phyloP scores from a whole-genome alignment of 2,329 filamentous ascomycete genomes.

The Furcasterigmium furcatum region DNA sequence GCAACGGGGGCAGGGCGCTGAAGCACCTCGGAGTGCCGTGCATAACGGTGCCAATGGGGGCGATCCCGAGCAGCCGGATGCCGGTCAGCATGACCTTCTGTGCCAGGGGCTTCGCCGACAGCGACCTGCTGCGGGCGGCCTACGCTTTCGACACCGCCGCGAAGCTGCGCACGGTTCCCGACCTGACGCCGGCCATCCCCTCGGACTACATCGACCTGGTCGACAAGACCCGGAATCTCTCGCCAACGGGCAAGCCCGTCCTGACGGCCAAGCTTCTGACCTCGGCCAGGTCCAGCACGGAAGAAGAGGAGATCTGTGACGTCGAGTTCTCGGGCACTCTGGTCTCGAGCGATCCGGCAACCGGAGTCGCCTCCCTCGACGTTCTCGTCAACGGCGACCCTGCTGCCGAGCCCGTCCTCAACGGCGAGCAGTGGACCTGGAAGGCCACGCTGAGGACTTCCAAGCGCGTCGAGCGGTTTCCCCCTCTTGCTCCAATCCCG shows the following conservation, averaged over 20 bases:
- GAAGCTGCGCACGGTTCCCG: not conserved
- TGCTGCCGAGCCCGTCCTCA: not conserved
- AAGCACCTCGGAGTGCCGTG: constrained; percentile 53
- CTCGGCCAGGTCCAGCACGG: too few relatives aligned
- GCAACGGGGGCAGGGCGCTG: constrained; percentile 49
- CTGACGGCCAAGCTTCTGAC: too few relatives aligned
- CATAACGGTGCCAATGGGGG: constrained; percentile 50
- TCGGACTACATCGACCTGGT: too few relatives aligned
- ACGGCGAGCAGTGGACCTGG: not conserved
- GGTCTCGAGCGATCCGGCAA: not conserved
- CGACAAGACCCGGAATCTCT: too few relatives aligned
- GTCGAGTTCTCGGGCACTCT: not conserved
- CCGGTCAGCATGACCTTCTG: constrained; percentile 52
- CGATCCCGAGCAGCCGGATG: constrained; percentile 40
- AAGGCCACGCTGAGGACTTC: not conserved
- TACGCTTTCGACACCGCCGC: constrained; percentile 6
- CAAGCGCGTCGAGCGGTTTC: not conserved
- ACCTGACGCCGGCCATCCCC: not conserved
- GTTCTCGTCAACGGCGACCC: constrained; percentile 4
- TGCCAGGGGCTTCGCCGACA: constrained; percentile 43
- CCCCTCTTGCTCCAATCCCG: not conserved
- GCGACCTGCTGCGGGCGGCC: constrained; percentile 17
- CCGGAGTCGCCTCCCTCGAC: not conserved
- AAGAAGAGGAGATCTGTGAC: not conserved
- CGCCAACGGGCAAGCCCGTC: too few relatives aligned